Conservation (phyloP, 768 basidiomycete genomes). For the Amyloporia xantha region DNA sequence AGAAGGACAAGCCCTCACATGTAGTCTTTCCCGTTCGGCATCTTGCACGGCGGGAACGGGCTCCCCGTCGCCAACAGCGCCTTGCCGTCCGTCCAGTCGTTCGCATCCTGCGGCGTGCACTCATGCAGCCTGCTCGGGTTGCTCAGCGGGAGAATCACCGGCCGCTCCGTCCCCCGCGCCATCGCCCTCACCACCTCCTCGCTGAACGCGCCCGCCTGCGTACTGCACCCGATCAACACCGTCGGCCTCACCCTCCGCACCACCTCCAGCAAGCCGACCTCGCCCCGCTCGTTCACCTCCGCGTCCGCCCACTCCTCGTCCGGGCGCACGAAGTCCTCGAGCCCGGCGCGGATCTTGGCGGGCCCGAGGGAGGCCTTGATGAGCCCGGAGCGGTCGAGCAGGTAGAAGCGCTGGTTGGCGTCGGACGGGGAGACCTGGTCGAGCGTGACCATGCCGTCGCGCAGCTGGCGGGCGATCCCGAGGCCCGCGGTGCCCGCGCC, state of each 20-base stretch:
- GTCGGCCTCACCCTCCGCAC: slow-evolving; percentile 72
- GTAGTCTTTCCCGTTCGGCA: slow-evolving; percentile 59
- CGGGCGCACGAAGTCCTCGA: slow-evolving; percentile 49
- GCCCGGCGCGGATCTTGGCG: slow-evolving; percentile 37
- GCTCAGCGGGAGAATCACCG: slow-evolving; percentile 78
- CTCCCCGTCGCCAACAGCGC: slow-evolving; percentile 82
- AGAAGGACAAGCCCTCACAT: slow-evolving; percentile 34
- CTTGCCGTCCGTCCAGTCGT: slow-evolving; percentile 75
- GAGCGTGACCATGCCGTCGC: slow-evolving; percentile 62
- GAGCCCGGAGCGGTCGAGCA: slow-evolving; percentile 63
- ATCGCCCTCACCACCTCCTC: slow-evolving; percentile 64
- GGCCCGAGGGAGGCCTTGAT: slow-evolving; percentile 43
- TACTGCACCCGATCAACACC: slow-evolving; percentile 79
- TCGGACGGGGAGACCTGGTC: slow-evolving; percentile 46
- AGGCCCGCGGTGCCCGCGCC: slow-evolving; percentile 81
- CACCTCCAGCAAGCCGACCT: slow-evolving; percentile 56
- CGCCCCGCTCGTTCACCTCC: slow-evolving; percentile 29
- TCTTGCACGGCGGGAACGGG: slow-evolving; percentile 69
- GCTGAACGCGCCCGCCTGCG: slow-evolving; percentile 67
- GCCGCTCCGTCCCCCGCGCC: slow-evolving; percentile 61
- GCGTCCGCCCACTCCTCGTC: slow-evolving; percentile 48
- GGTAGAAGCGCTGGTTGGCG: slow-evolving; percentile 61
- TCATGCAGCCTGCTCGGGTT: slow-evolving; percentile 79
- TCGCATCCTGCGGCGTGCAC: slow-evolving; percentile 61
- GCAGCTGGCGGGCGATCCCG: slow-evolving; percentile 70